Evolutionary conservation across 2,329 filamentous ascomycete genomes (phyloP).

Genomic region (Pyrenophora seminiperda): DNA sequence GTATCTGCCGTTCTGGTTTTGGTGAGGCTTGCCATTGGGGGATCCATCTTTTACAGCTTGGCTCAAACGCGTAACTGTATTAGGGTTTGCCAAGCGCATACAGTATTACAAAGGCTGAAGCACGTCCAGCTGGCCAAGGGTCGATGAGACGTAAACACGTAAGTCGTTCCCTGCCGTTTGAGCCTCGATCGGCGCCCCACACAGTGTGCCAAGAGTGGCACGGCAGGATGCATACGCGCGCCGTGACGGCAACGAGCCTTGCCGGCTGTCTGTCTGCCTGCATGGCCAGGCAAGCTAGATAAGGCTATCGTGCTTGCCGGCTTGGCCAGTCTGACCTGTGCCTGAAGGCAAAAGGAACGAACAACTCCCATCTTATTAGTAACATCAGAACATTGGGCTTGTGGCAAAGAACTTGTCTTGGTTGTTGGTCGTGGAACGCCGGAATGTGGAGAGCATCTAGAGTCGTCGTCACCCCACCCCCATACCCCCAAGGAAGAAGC

Average conservation of each 20-base stretch:
- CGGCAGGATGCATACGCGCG: background rate
- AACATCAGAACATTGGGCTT: too few relatives aligned
- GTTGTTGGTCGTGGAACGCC: too few relatives aligned
- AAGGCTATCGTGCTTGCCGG: conserved; percentile 1
- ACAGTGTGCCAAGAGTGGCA: conserved; percentile 4
- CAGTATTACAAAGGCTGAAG: background rate
- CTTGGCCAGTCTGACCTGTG: background rate
- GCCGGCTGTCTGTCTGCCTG: background rate
- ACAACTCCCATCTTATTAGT: background rate
- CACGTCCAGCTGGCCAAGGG: background rate
- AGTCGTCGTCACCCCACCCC: too few relatives aligned
- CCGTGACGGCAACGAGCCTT: conserved; percentile 4
- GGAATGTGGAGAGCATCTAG: too few relatives aligned
- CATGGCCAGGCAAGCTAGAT: conserved; percentile 2
- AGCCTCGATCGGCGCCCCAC: background rate
- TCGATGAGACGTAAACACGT: background rate
- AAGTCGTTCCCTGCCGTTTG: background rate
- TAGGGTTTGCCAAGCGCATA: background rate
- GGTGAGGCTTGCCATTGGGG: background rate
- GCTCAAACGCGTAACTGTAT: conserved; percentile 5
- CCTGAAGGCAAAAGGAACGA: background rate
- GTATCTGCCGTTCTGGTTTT: background rate
- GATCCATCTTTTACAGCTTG: background rate
- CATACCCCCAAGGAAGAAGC: too few relatives aligned
- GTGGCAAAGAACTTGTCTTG: too few relatives aligned